These are phyloP conservation scores for Plantago ovata DNA, from an alignment of 257 asterid species.

Conservation along the genomic window DNA sequence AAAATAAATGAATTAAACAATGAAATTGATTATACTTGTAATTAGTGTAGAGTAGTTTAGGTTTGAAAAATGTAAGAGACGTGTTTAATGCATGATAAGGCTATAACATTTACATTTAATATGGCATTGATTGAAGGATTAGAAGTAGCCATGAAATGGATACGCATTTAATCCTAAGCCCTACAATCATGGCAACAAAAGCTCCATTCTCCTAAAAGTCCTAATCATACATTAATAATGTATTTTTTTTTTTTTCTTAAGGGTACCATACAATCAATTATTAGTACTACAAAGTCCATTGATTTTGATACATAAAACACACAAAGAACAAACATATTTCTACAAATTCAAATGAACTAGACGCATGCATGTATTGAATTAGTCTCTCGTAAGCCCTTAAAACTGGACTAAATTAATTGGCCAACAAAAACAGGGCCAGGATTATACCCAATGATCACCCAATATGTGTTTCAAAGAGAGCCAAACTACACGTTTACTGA, in stretches of 20 bases:
- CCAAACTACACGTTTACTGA: too few species aligned
- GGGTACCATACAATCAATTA: too few species aligned
- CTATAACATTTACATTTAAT: background rate
- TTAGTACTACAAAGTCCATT: background rate
- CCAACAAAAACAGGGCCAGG: background rate
- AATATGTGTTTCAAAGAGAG: too few species aligned
- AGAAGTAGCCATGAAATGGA: background rate
- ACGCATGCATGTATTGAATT: too few species aligned
- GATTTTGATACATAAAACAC: background rate
- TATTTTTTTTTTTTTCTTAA: too few species aligned
- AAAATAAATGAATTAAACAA: background rate
- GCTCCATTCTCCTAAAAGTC: slow-evolving; percentile 23
- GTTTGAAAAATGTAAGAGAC: background rate
- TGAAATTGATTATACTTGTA: background rate
- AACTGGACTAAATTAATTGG: too few species aligned
- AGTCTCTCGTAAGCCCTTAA: too few species aligned
- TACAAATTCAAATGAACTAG: too few species aligned
- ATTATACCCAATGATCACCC: background rate
- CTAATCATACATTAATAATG: slow-evolving; percentile 9
- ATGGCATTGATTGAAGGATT: background rate
- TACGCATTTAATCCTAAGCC: slow-evolving; percentile 9
- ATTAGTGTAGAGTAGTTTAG: background rate
- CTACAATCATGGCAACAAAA: slow-evolving; percentile 24
- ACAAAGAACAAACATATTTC: slow-evolving; percentile 8
- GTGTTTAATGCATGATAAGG: slow-evolving; percentile 1